These are phyloP conservation scores for Rhynchospora pubera DNA, from an alignment of 176 grass and related monocot species.

Conservation along the genomic window DNA sequence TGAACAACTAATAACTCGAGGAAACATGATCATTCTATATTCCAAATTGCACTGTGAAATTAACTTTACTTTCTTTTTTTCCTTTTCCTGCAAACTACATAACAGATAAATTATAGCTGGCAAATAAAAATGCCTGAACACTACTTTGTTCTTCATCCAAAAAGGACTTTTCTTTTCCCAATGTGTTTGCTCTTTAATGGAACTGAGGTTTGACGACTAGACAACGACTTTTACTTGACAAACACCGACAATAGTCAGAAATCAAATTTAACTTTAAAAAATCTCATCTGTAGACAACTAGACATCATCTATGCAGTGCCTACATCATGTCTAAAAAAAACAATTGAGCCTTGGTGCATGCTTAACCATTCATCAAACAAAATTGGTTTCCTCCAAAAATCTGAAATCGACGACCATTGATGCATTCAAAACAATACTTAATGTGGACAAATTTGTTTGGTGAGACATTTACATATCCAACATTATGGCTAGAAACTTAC, in stretches of 20 bases:
- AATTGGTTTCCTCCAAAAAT: neutral
- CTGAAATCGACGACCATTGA: neutral
- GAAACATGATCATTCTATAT: neutral
- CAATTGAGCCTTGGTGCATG: neutral
- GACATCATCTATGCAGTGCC: neutral
- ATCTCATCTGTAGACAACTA: neutral
- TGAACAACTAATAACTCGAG: neutral
- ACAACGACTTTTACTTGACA: neutral
- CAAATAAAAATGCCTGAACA: neutral
- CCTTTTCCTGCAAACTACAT: neutral
- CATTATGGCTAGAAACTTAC: neutral
- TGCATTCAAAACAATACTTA: neutral
- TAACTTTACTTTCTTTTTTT: neutral
- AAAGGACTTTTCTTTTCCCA: neutral
- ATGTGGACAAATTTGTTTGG: neutral
- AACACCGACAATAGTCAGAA: neutral
- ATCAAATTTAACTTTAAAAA: neutral
- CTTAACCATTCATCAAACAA: neutral
- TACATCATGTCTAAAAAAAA: neutral
- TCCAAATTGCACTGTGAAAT: neutral
- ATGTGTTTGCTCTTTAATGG: neutral
- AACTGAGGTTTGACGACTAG: neutral
- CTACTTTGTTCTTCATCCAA: neutral
- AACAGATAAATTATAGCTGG: neutral
- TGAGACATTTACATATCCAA: neutral